A percentile compares a stretch with the other conserved stretches of the same genome.
Conservation (phyloP, 1,139 yeast species). For the Debaryomyces fabryi region DNA sequence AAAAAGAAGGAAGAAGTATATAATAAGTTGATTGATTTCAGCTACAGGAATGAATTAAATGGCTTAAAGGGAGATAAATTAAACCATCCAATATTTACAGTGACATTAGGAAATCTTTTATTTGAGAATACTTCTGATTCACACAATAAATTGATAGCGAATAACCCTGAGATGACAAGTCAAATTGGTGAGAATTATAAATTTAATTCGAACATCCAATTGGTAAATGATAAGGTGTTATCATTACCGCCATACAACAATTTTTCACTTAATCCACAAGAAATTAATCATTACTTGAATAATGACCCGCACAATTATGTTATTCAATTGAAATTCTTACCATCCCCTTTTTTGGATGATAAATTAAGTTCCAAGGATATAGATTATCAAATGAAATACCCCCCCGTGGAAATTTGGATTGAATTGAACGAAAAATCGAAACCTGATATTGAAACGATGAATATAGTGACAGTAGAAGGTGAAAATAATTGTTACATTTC, state of each 20-base stretch:
- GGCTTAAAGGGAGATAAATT: conserved; percentile 17
- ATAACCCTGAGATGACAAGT: conserved; percentile 10
- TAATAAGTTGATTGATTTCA: conserved; percentile 17
- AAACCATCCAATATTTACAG: conserved; percentile 35
- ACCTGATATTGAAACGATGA: conserved; percentile 45
- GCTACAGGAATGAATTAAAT: conserved; percentile 13
- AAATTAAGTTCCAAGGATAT: conserved; percentile 14
- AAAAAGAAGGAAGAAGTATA: conserved; percentile 20
- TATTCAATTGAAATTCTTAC: conserved; percentile 53
- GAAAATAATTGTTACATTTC: conserved; percentile 47
- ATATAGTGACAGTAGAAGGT: conserved; percentile 49
- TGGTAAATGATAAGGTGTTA: conserved; percentile 41
- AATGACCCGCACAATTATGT: conserved; percentile 40
- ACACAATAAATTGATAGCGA: conserved; percentile 9
- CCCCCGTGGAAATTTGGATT: conserved; percentile 60
- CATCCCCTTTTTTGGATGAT: conserved; percentile 39
- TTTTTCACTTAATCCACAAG: conserved; percentile 22
- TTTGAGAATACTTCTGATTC: conserved; percentile 23
- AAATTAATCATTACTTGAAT: conserved; percentile 22
- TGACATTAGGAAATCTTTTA: conserved; percentile 41
- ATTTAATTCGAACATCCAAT: conserved; percentile 48
- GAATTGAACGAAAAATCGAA: conserved; percentile 40
- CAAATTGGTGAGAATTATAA: conserved; percentile 18
- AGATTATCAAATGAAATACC: conserved; percentile 34
- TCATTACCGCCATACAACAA: conserved; percentile 34